These are phyloP conservation scores for Patellifolia procumbens DNA, from an alignment of 179 eudicot species.

Conservation along the genomic window DNA sequence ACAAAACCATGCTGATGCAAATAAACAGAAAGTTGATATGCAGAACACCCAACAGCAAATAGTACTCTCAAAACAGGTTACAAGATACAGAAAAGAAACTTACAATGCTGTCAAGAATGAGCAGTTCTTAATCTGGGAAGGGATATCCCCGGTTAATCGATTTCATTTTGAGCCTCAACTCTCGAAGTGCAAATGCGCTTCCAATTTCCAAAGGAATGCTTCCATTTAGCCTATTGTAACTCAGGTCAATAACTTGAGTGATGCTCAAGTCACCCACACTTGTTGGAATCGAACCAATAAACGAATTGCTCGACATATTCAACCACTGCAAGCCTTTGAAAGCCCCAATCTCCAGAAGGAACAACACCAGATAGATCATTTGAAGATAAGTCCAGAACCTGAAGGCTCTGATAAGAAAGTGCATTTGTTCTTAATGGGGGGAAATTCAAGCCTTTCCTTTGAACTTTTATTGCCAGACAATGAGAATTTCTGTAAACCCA, in stretches of 20 bases:
- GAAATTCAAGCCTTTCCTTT: slow-evolving; percentile 48
- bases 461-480: slow-evolving; percentile 53
- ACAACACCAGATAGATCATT: slow-evolving; percentile 63
- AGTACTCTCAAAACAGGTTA: background rate
- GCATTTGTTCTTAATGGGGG: slow-evolving; percentile 27
- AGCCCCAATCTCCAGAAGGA: slow-evolving; percentile 47
- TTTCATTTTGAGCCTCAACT: slow-evolving; percentile 54
- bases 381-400: slow-evolving; percentile 60
- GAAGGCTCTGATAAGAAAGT: slow-evolving; percentile 45
- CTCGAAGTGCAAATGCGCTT: slow-evolving; percentile 43
- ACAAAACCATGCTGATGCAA: slow-evolving; percentile 10
- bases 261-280: slow-evolving; percentile 51
- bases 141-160: slow-evolving; percentile 53
- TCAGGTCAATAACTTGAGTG: slow-evolving; percentile 55
- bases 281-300: slow-evolving; percentile 54
- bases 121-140: slow-evolving; percentile 63
- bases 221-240: slow-evolving; percentile 62
- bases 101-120: slow-evolving; percentile 66
- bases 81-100: slow-evolving; percentile 33
- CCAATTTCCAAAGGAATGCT: slow-evolving; percentile 60
- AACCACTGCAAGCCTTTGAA: slow-evolving; percentile 50
- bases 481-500: slow-evolving; percentile 51
- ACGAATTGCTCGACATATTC: slow-evolving; percentile 60
- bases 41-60: background rate
- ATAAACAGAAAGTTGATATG: slow-evolving; percentile 12